phyloP scores from a whole-genome alignment of 176 grass and related monocot genomes.

The Areca catechu region DNA sequence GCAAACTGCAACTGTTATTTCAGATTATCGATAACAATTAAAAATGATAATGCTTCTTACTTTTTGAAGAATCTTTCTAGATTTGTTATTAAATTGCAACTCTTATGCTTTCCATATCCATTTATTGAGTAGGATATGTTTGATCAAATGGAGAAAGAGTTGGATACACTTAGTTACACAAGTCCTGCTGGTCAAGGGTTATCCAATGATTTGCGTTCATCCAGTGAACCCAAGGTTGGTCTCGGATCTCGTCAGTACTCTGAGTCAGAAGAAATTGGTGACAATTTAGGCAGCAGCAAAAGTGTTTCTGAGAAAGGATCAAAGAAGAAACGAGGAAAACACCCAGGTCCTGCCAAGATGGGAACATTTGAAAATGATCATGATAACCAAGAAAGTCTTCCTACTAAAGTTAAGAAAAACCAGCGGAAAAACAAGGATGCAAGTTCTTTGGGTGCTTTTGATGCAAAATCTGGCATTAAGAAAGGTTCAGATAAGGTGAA shows the following conservation, averaged over 20 bases:
- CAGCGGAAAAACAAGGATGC: conserved; percentile 72
- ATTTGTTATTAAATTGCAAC: too few species aligned
- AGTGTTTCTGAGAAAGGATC: conserved; percentile 55
- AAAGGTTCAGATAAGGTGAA: conserved; percentile 64
- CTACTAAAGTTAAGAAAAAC: conserved; percentile 79
- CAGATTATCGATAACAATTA: too few species aligned
- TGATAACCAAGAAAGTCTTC: conserved; percentile 61
- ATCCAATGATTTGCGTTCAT: conserved; percentile 16
- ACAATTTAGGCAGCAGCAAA: conserved; percentile 40
- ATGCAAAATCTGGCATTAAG: conserved; percentile 41
- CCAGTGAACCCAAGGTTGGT: conserved; percentile 31
- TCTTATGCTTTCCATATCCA: background rate
- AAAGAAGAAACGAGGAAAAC: conserved; percentile 91
- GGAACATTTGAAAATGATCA: conserved; percentile 59
- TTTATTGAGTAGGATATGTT: conserved; percentile 45
- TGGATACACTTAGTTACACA: conserved; percentile 55
- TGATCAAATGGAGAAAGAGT: conserved; percentile 71
- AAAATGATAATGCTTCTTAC: too few species aligned
- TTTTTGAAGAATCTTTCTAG: too few species aligned
- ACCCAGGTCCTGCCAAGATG: conserved; percentile 38
- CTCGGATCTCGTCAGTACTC: conserved; percentile 28
- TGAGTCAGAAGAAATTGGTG: conserved; percentile 58
- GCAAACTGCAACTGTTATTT: too few species aligned
- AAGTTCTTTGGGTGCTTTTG: conserved; percentile 35
- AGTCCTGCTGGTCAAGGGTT: conserved; percentile 35